Base-by-base conservation (phyloP, 139 green algal genomes). In the Nannochloris sp. region DNA sequence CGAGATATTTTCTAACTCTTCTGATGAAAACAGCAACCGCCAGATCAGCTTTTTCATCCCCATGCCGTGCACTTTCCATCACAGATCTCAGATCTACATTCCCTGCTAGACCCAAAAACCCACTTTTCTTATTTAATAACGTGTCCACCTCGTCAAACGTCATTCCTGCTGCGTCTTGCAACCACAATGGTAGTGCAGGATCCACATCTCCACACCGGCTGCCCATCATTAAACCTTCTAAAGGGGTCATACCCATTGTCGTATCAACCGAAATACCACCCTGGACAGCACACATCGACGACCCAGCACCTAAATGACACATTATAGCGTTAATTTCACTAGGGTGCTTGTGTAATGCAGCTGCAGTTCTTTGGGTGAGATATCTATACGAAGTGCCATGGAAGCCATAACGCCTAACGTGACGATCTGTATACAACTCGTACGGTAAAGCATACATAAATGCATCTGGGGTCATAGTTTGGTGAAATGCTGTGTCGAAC, bases 401-500 rank as follows among this genome's bases (percentile, higher is more conserved):
- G 51, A 93, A 91, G n/a, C 89, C 89, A 42, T 95, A 96, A 55
- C 65, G 51, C 23, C 86, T 67, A 4, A 92, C 37, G 33, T 59
- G 55, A 23, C 82, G 61, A 51, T 89, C 64, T 39, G 83, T 60
- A 60, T 84, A 92, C 38, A 95, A 62, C 9, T 89, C 71, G 57
- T 86, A 84, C 3, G 90, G 90, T 47, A 97, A 54, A 0, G 78
- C 89, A 61, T 97, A 97, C 55, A 85, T 89, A 76, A 82, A 96
- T 1, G 89, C 86, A 12, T 75, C 38, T 1, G 83, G 54, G 0
- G 85, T 76, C 86, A 97, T 93, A 35, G 84, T 95, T 38, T 84
- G 74, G 72, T 97, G 90, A 66, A 90, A 97, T 7, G 90, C 90
- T 1, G 90, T 97, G 77, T 97, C 90, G 68, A 97, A 97, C 30